Conservation (phyloP, 306 rosid genomes). For the Cajanus cajan region DNA sequence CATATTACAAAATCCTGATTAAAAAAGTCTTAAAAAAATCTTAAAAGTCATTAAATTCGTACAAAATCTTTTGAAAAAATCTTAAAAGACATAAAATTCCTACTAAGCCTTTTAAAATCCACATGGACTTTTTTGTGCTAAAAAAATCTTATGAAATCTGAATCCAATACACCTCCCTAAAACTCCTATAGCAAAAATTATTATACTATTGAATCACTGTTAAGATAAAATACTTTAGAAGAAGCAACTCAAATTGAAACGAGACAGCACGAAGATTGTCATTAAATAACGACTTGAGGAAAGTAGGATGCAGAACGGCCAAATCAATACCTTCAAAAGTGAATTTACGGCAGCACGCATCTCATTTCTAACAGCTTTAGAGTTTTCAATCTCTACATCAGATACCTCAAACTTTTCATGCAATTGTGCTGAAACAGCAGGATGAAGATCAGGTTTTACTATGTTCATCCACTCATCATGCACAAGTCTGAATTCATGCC, state of each 20-base stretch:
- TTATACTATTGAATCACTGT: not conserved
- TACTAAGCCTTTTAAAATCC: too few relatives aligned
- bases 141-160: too few relatives aligned
- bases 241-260: constrained; percentile 5
- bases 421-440: constrained; percentile 53
- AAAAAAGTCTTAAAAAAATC: too few relatives aligned
- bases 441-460: constrained; percentile 71
- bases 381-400: constrained; percentile 56
- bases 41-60: too few relatives aligned
- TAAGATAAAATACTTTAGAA: not conserved
- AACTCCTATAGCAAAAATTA: not conserved
- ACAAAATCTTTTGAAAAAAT: too few relatives aligned
- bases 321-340: constrained; percentile 73
- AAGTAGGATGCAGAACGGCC: not conserved
- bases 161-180: too few relatives aligned
- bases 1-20: too few relatives aligned
- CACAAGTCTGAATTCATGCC: constrained; percentile 66
- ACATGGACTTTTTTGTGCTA: too few relatives aligned
- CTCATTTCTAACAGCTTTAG: constrained; percentile 69
- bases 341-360: constrained; percentile 62
- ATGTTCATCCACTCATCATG: constrained; percentile 73
- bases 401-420: constrained; percentile 48
- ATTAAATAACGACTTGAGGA: constrained; percentile 2
- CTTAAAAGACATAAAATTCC: too few relatives aligned
- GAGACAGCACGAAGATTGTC: not conserved